Evolutionary conservation across 2,329 filamentous ascomycete species (phyloP).

Genomic region (Phyllosticta paracitricarpa): DNA sequence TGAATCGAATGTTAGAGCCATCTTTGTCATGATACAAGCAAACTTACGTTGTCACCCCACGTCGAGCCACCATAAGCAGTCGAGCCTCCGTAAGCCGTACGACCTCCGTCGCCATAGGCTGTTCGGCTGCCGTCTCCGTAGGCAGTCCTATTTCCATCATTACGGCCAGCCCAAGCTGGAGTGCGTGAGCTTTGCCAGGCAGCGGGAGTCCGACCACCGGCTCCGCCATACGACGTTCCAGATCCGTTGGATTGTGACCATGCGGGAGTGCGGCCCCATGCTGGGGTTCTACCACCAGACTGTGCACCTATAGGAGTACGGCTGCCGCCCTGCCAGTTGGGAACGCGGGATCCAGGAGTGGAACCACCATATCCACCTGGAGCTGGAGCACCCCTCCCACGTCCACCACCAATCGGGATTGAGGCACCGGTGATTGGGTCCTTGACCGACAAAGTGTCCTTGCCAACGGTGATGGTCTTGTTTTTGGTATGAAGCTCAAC

Average conservation of each 20-base stretch:
- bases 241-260: constrained; percentile 31
- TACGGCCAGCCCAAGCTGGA: constrained; percentile 23
- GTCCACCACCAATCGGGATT: constrained; percentile 56
- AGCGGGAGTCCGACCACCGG: constrained; percentile 27
- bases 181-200: constrained; percentile 19
- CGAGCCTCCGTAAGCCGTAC: constrained; percentile 45
- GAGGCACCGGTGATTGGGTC: constrained; percentile 66
- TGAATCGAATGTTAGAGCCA: constrained; percentile 4
- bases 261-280: constrained; percentile 44
- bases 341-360: constrained; percentile 26
- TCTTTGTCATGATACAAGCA: constrained; percentile 12
- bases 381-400: constrained; percentile 20
- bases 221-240: constrained; percentile 36
- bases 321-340: constrained; percentile 14
- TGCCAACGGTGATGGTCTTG: constrained; percentile 78
- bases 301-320: constrained; percentile 37
- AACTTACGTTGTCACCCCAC: constrained; percentile 19
- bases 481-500: constrained; percentile 92
- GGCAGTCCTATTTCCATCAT: constrained; percentile 31
- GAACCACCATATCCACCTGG: constrained; percentile 19
- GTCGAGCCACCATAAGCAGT: constrained; percentile 39
- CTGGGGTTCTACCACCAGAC: constrained; percentile 50
- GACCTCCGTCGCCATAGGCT: constrained; percentile 47
- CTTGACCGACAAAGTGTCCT: constrained; percentile 73
- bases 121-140: constrained; percentile 34